Percentiles rank a stretch among this genome's conserved stretches.
Evolutionary conservation across 2,329 filamentous ascomycete genomes (phyloP).

Genomic region (Botrytis fragariae): DNA sequence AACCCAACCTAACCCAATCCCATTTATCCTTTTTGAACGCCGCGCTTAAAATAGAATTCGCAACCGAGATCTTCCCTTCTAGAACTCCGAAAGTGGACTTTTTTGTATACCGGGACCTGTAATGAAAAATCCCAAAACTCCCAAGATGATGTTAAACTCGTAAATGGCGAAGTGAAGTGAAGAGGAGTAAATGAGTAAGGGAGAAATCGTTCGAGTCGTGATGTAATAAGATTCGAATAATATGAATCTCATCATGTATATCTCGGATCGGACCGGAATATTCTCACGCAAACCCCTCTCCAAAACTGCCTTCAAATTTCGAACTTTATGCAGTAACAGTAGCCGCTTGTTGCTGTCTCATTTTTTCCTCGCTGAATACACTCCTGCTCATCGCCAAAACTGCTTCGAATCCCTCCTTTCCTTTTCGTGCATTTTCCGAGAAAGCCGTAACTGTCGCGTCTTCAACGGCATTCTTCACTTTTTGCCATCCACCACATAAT

Average conservation of each 20-base stretch:
- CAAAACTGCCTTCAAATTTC: neutral
- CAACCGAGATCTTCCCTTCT: neutral
- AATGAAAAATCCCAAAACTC: neutral
- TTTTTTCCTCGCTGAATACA: conserved; percentile 86
- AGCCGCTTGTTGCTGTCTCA: conserved; percentile 45
- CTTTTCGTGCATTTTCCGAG: conserved; percentile 85
- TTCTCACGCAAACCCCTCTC: neutral
- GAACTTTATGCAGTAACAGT: neutral
- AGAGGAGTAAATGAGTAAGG: neutral
- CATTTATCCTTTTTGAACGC: neutral
- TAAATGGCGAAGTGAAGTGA: conserved; percentile 3
- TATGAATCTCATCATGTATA: neutral
- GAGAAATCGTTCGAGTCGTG: neutral
- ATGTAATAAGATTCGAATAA: neutral
- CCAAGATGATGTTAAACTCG: neutral
- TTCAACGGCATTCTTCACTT: conserved; percentile 94
- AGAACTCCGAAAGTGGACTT: conserved; percentile 22
- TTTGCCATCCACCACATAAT: conserved; percentile 93
- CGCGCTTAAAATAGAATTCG: neutral
- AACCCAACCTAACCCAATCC: neutral
- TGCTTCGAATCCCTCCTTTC: conserved; percentile 90
- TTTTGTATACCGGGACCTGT: conserved; percentile 16
- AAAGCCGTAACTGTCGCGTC: conserved; percentile 87
- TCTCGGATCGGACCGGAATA: neutral
- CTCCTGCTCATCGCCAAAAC: conserved; percentile 90